These are phyloP conservation scores for Umbelopsis vinacea DNA, from an alignment of 192 early-diverging fungal species.

Conservation along the genomic window DNA sequence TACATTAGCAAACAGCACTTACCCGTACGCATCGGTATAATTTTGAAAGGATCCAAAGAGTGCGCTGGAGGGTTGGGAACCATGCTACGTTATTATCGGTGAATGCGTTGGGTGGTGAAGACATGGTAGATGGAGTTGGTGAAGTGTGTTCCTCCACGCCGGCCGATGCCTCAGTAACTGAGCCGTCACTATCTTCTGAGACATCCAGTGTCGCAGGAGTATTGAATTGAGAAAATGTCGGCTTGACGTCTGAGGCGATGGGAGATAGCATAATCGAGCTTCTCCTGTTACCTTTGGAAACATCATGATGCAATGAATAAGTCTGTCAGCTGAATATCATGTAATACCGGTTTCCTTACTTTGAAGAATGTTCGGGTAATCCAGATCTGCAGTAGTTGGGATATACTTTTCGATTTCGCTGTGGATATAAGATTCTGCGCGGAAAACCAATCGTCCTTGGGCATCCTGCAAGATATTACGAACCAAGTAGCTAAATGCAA, in stretches of 20 bases:
- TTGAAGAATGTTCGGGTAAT: conserved; percentile 39
- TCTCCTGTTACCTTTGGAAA: conserved; percentile 17
- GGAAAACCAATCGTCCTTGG: conserved; percentile 87
- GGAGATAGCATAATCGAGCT: conserved; percentile 32
- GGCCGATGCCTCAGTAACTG: neutral
- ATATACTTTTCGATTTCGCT: conserved; percentile 78
- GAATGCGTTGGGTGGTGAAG: conserved; percentile 3
- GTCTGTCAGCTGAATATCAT: neutral
- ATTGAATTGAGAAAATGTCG: neutral
- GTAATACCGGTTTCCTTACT: neutral
- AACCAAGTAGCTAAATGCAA: conserved; percentile 72
- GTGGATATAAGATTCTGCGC: conserved; percentile 80
- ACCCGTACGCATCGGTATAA: conserved; percentile 79
- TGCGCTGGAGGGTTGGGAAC: conserved; percentile 83
- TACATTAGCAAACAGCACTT: neutral
- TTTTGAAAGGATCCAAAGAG: conserved; percentile 81
- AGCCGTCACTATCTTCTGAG: conserved; percentile 10
- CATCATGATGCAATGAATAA: neutral
- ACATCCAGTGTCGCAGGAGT: conserved; percentile 11
- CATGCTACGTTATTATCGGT: conserved; percentile 51
- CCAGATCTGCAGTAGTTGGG: conserved; percentile 70
- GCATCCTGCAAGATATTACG: conserved; percentile 86
- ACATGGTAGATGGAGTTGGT: neutral
- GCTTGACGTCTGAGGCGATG: conserved; percentile 34
- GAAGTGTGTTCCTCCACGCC: neutral